Evolutionary conservation across 148 eudicot species (phyloP).

Genomic region (Heliosperma pusillum): DNA sequence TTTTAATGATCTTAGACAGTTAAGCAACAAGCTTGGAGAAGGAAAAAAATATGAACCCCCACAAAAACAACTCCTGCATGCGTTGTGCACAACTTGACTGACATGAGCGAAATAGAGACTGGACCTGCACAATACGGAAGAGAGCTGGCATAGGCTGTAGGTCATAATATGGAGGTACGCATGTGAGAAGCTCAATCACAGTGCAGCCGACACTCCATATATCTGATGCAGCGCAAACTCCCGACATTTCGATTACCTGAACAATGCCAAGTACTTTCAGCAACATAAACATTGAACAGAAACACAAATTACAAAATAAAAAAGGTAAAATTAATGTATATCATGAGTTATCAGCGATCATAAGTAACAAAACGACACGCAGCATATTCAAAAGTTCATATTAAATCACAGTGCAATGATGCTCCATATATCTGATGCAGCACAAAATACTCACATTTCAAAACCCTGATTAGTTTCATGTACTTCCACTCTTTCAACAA

Average conservation of each 20-base stretch:
- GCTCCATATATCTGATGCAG: conserved; percentile 99
- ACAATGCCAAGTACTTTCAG: conserved; percentile 11
- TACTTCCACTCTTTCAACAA: conserved; percentile 5
- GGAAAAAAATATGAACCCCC: not conserved
- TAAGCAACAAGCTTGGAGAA: not conserved
- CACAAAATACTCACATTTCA: conserved; percentile 99
- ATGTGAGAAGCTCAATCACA: conserved; percentile 94
- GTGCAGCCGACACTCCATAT: conserved; percentile 99
- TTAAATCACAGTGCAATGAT: conserved; percentile 97
- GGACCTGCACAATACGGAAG: conserved; percentile 95
- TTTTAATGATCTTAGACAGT: not conserved
- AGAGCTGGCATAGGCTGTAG: conserved; percentile 99
- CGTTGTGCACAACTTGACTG: not conserved
- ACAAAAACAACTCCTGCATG: not conserved
- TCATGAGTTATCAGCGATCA: conserved; percentile 4
- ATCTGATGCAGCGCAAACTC: conserved; percentile 99
- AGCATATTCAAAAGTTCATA: not conserved
- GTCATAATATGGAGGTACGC: conserved; percentile 95
- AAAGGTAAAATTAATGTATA: not conserved
- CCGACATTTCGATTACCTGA: conserved; percentile 99
- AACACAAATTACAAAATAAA: not conserved
- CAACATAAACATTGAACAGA: conserved; percentile 11
- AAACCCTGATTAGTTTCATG: conserved; percentile 55
- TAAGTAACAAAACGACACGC: conserved; percentile 1
- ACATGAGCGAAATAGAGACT: conserved; percentile 9